Percentiles rank a stretch among this genome's conserved stretches.
phyloP scores from a whole-genome alignment of 768 basidiomycete species.

The Fistulinella prunicolor region DNA sequence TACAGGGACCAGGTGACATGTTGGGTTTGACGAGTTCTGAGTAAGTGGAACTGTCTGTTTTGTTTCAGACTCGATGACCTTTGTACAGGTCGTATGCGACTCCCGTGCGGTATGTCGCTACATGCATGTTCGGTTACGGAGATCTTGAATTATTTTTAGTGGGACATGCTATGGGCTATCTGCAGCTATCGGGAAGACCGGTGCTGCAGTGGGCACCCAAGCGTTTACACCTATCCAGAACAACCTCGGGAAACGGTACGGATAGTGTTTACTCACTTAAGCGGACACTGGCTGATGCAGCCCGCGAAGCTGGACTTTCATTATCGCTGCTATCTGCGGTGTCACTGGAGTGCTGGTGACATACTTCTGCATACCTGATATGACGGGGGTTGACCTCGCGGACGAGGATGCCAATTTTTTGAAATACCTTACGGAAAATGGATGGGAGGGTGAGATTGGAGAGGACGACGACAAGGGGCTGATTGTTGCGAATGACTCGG shows the following conservation, averaged over 20 bases:
- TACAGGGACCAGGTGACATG: conserved; percentile 70
- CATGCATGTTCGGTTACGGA: neutral
- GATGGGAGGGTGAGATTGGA: conserved; percentile 64
- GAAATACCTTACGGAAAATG: conserved; percentile 56
- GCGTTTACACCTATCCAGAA: conserved; percentile 67
- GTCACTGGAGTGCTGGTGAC: conserved; percentile 60
- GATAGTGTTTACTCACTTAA: conserved; percentile 1
- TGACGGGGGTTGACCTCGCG: conserved; percentile 63
- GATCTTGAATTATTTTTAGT: conserved; percentile 25
- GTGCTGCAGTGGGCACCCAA: conserved; percentile 70
- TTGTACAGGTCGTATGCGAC: conserved; percentile 56
- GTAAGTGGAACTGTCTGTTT: conserved; percentile 35
- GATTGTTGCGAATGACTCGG: conserved; percentile 18
- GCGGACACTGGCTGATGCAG: neutral
- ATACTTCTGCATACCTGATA: conserved; percentile 66
- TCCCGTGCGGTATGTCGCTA: conserved; percentile 46
- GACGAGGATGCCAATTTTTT: conserved; percentile 65
- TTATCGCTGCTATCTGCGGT: conserved; percentile 67
- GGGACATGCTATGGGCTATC: conserved; percentile 71
- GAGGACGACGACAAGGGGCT: conserved; percentile 44
- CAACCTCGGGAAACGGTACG: conserved; percentile 62
- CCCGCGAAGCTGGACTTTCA: conserved; percentile 56
- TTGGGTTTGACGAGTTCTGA: conserved; percentile 63
- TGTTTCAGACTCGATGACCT: conserved; percentile 2
- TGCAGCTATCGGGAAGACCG: conserved; percentile 66